Base-by-base conservation (phyloP, 2,329 filamentous ascomycete genomes). In the Apiospora sp. region DNA sequence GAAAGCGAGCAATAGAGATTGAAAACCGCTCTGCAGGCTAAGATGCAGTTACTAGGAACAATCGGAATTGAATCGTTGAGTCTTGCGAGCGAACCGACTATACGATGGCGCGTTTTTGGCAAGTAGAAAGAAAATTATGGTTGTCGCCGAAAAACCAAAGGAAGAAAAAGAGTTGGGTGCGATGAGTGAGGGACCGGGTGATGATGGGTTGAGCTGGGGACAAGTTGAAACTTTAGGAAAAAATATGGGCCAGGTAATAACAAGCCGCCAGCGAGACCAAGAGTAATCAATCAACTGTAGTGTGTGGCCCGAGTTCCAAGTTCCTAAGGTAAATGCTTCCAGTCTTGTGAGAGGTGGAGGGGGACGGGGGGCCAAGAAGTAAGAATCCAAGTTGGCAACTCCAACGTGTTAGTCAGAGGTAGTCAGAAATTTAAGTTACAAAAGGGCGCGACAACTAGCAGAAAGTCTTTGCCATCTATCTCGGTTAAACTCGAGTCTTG, bases 191-290 rank as follows among this genome's bases (percentile, higher is more conserved):
- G 34, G 58, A 41, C 34, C 34, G 58, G 58, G 58, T 41, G 58
- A 64, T 64, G 58, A 64, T 64, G 58, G 58, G 34, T 64, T 37
- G 58, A 61, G 58, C 58, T 64, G 58, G 58, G 58, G 34, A 64
- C 58, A 69, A 69, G 48, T 69, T 49, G 67, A 49, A 69, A 69
- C 67, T 49, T 69, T 69, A 41, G 67, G 44, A 19, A 13, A 30
- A 49, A 46, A 69, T 22, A n/a, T 44, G 46, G 30, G 58, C 58
- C 58, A 64, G 22, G 34, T 64, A 64, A 64, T 64, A 41, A 58
- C 27, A 34, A 34, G 41, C 58, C 12, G 13, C 10, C 37, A 70
- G 68, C 30, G 68, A 27, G 68, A 69, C 7, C 34, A 64, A 41
- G 58, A 64, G 58, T 64, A 64, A 58, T 58, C 58, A 64, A 58